phyloP scores from a whole-genome alignment of 306 rosid genomes.

The Bauhinia variegata region DNA sequence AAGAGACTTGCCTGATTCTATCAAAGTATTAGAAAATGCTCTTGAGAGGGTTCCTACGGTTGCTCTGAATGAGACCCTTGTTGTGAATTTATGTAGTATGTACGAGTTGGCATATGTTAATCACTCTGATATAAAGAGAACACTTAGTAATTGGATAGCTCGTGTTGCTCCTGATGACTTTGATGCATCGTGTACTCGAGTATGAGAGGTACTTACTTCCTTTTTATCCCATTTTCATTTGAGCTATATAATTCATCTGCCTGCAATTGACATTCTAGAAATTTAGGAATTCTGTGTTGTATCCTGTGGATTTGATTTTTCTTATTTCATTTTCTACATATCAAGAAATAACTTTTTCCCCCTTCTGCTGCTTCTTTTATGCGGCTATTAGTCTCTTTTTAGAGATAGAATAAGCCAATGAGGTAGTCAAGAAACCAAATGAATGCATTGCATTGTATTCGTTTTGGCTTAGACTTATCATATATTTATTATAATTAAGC shows the following conservation, averaged over 20 bases:
- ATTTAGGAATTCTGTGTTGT: conserved; percentile 29
- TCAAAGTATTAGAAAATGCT: conserved; percentile 81
- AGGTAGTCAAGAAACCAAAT: too few relatives aligned
- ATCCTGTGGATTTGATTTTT: conserved; percentile 14
- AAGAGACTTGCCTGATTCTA: conserved; percentile 91
- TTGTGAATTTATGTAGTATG: conserved; percentile 94
- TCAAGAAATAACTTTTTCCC: too few relatives aligned
- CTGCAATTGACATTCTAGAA: conserved; percentile 22
- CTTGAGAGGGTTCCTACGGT: conserved; percentile 90
- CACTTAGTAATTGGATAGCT: conserved; percentile 90
- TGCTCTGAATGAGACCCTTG: conserved; percentile 80
- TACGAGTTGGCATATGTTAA: conserved; percentile 93
- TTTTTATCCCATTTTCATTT: neutral
- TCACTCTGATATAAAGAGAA: conserved; percentile 86
- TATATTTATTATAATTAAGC: too few relatives aligned
- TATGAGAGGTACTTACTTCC: conserved; percentile 55
- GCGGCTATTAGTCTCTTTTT: too few relatives aligned
- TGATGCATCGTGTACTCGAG: conserved; percentile 76
- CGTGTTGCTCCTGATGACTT: conserved; percentile 97
- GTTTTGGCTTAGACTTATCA: too few relatives aligned
- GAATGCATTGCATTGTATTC: too few relatives aligned
- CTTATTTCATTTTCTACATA: neutral
- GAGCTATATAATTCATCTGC: neutral
- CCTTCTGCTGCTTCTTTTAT: too few relatives aligned
- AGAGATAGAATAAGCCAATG: too few relatives aligned